Evolutionary conservation across 371 early-diverging fungal species (phyloP), one percentile per base, ranked within the genome.

Genomic region (Mucor velutinosus): DNA sequence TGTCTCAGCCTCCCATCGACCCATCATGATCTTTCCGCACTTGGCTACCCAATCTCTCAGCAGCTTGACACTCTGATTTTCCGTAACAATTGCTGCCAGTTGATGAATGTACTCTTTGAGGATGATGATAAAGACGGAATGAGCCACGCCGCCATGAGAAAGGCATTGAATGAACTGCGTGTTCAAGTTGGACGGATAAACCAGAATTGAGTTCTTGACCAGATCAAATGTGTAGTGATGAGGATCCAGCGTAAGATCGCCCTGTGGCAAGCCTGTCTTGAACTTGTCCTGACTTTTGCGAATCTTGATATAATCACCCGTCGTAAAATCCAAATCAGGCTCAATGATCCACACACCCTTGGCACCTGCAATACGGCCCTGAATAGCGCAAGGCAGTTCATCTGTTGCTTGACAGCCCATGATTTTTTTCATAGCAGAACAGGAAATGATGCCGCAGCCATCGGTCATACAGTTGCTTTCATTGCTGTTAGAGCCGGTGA

Each of bases 361-460:
- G 5, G 85, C 78, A 29, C 83, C 83, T 12, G 78, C 85, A 62
- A 84, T 84, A 64, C 85, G 79, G 0, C 81, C 85, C 58, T 84
- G 85, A 10, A 84, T 70, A 23, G 81, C 83, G 60, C 79, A 79
- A 2, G 85, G 85, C 2, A 82, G 58, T 49, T 74, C 72, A 27
- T 79, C 76, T 6, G 62, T 57, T 15, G 67, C 69, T 43, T 81
- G 72, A 30, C 71, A 69, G 2, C 76, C 74, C 71, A 82, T 76
- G 12, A 84, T 71, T 49, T 70, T 58, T 29, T 73, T 72, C 85
- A 84, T 84, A 0, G 83, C 85, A 23, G 73, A 60, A 10, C 73
- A 71, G 4, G 81, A 81, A n/a, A 84, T 81, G 10, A 79, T 71
- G 25, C 81, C 85, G 64, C 83, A 84, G 1, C 85, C 85, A 67